Evolutionary conservation across 169 alveolate species (phyloP).

Genomic region (Plasmodium adleri): DNA sequence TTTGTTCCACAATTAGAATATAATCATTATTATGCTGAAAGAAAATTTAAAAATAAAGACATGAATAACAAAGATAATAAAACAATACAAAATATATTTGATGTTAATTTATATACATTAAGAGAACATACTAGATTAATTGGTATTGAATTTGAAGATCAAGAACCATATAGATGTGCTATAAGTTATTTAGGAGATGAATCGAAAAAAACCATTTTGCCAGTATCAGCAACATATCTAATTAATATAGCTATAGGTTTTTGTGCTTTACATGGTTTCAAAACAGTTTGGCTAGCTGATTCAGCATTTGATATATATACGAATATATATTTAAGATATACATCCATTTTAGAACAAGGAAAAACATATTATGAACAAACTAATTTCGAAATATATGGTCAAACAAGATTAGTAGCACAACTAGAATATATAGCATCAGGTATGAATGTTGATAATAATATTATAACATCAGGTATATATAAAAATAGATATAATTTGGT

Average conservation of each 20-base stretch:
- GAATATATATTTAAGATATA: constrained; percentile 76
- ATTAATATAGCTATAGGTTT: constrained; percentile 78
- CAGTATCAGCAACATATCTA: constrained; percentile 75
- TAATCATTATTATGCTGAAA: constrained; percentile 46
- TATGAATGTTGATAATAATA: constrained; percentile 55
- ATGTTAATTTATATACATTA: constrained; percentile 24
- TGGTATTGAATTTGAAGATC: constrained; percentile 83
- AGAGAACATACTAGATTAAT: constrained; percentile 75
- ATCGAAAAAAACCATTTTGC: constrained; percentile 44
- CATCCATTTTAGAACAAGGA: constrained; percentile 78
- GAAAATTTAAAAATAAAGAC: background rate
- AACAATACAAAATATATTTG: constrained; percentile 3
- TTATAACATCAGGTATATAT: constrained; percentile 40
- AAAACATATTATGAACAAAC: constrained; percentile 78
- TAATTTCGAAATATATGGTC: constrained; percentile 79
- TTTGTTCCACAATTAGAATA: constrained; percentile 52
- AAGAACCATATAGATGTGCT: constrained; percentile 81
- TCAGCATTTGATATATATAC: constrained; percentile 81
- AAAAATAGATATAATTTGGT: constrained; percentile 58
- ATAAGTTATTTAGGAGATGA: constrained; percentile 82
- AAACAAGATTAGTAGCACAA: constrained; percentile 74
- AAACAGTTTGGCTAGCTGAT: constrained; percentile 81
- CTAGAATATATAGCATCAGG: constrained; percentile 79
- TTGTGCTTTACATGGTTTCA: constrained; percentile 80
- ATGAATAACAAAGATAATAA: background rate